Evolutionary conservation across 495 filamentous ascomycete genomes (phyloP), one percentile per base, ranked within the genome.

Genomic region (Entonaema liquescens): DNA sequence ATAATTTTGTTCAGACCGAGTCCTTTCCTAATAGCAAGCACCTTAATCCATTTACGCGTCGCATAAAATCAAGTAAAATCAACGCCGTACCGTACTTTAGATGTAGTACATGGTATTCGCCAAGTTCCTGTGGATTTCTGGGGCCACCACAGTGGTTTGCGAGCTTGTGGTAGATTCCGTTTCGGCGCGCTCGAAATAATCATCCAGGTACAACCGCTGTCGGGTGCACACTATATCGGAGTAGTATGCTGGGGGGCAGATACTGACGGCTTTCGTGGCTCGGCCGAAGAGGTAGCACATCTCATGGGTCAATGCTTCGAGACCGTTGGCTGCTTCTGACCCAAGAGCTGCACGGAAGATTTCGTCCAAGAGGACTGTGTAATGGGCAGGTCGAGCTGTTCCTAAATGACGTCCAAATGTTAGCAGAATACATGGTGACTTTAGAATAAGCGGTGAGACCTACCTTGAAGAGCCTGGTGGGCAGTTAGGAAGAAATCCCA

Each of bases 401-500:
- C 95, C 80, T 81, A 57, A 12, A 55, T 44, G 29, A 29, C 11
- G 7, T 60, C 59, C 6, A 19, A 54, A 29, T 8, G 53, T 74
- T 61, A 72, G 54, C 11, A 7, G 47, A 11, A 62, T 4, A 42
- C 28, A 1, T 19, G 26, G 2, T 2, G 12, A 13, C 19, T 1
- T 35, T 9, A n/a, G n/a, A 28, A 1, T 36, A 49, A 6, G 31
- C 38, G 12, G 62, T 35, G 26, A 11, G 19, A 12, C 55, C 61
- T 74, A 79, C 81, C 95, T 78, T 97, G 90, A 21, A 97, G 83
- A 0, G 91, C 91, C 9, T 85, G 82, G 77, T 98, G 95, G 0
- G 94, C 90, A 67, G 95, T 90, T n/a, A 98, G 79, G 81, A 87
- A 98, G 78, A 97, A 97, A 73, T 97, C 93, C 84, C 89, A 95